Conservation (phyloP, 2,329 filamentous ascomycete genomes). For the Herpotrichia juniperi region DNA sequence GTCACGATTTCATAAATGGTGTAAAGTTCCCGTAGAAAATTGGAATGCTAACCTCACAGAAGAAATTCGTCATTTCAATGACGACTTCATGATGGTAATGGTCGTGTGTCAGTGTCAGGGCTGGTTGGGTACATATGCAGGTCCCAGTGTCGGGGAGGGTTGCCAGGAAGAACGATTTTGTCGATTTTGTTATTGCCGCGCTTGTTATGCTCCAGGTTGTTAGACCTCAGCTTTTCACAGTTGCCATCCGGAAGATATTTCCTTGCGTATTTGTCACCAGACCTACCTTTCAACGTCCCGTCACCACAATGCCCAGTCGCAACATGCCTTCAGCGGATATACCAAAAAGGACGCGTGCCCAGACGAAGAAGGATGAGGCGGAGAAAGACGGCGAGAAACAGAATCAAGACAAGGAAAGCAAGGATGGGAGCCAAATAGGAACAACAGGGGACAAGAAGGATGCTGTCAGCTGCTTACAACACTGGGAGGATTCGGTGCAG, state of each 20-base stretch:
- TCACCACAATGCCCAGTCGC: neutral
- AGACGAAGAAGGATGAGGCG: neutral
- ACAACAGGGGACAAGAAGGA: constrained; percentile 20
- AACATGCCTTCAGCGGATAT: neutral
- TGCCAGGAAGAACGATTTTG: too few relatives aligned
- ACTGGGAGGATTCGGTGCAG: constrained; percentile 38
- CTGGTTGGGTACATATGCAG: too few relatives aligned
- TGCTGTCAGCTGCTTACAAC: constrained; percentile 36
- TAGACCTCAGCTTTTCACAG: neutral
- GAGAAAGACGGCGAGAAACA: neutral
- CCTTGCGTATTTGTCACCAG: neutral
- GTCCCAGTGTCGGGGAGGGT: too few relatives aligned
- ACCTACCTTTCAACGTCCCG: neutral
- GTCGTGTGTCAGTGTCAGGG: neutral
- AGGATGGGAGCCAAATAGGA: neutral
- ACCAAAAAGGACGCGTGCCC: neutral
- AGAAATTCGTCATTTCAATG: neutral
- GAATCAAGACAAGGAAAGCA: neutral
- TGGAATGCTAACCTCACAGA: neutral
- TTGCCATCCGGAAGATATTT: neutral
- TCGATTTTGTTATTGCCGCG: neutral
- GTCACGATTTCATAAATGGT: neutral
- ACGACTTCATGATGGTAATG: neutral
- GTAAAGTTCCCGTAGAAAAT: neutral
- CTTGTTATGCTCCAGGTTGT: neutral